Base-by-base conservation (phyloP, 768 basidiomycete species). In the Neoboletus subvelutipes region DNA sequence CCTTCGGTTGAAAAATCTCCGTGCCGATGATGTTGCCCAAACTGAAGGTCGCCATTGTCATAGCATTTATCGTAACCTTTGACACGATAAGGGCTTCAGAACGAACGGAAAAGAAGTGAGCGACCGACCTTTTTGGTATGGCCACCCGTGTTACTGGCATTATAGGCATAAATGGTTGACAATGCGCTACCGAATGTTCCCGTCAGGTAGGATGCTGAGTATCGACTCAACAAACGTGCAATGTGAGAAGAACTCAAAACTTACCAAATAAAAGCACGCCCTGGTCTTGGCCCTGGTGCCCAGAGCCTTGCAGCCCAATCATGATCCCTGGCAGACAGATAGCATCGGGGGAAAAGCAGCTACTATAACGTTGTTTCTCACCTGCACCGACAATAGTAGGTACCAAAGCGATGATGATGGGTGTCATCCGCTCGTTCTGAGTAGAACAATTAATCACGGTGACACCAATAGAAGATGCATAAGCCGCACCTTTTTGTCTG, bases 11-110 rank as follows among this genome's bases (percentile, higher is more conserved):
- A 64, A 88, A 84, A 31, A 86, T 84, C 65, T 83, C 79, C 0
- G 83, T 78, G 6, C 87, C 86, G 54, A 84, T 75, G 46, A 85
- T 83, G 62, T 86, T 86, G 18, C 85, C 83, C 20, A 83, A 57
- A 47, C 77, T 76, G 64, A 86, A 85, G 0, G 81, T 71, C 5
- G 77, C 75, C 22, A 85, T 68, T 3, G 83, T 85, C 77, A 85
- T 75, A 5, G 83, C 80, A 53, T 85, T 85, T 60, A 85, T 77
- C 2, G 84, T 86, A 57, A 82, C 80, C 72, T 67, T 50, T 71
- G 55, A 29, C 28, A 26, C 28, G 46, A 29, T 20, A 5, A 40
- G 53, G 31, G 52, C 43, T 28, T 29, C 42, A n/a, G 37, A 50
- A 37, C 45, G 41, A 36, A 28, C 40, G 40, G 8, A 18, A 36